Evolutionary conservation across 129 eudicot species (phyloP).

Genomic region (Dittrichia graveolens): DNA sequence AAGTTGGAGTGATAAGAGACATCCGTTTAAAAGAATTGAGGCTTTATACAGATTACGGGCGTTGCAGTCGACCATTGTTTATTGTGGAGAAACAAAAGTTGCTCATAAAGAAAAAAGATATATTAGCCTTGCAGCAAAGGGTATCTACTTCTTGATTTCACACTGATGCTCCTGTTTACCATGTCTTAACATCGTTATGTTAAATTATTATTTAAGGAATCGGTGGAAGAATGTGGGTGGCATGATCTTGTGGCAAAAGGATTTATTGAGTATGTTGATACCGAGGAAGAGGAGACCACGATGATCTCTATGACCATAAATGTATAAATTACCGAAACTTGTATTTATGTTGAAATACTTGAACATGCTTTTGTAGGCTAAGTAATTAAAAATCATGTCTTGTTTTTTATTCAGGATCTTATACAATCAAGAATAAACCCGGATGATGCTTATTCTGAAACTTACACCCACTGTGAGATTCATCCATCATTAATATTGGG

Average conservation of each 20-base stretch:
- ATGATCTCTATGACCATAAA: slow-evolving; percentile 72
- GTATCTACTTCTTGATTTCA: slow-evolving; percentile 29
- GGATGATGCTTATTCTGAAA: slow-evolving; percentile 51
- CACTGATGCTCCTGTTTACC: not conserved
- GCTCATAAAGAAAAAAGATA: slow-evolving; percentile 59
- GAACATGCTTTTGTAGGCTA: not conserved
- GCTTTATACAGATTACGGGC: slow-evolving; percentile 67
- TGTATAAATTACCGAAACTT: slow-evolving; percentile 32
- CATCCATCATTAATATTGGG: slow-evolving; percentile 72
- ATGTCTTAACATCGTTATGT: not conserved
- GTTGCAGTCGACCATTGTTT: slow-evolving; percentile 72
- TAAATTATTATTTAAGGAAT: slow-evolving; percentile 36
- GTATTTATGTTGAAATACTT: not conserved
- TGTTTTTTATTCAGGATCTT: slow-evolving; percentile 44
- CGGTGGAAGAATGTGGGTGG: slow-evolving; percentile 62
- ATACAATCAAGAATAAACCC: slow-evolving; percentile 50
- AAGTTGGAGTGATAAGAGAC: slow-evolving; percentile 78
- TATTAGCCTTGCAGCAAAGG: slow-evolving; percentile 58
- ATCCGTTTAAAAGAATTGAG: slow-evolving; percentile 58
- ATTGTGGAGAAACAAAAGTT: slow-evolving; percentile 71
- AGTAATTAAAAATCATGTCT: not conserved
- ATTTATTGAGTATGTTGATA: slow-evolving; percentile 63
- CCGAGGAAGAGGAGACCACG: slow-evolving; percentile 77
- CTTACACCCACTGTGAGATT: slow-evolving; percentile 75
- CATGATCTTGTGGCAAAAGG: slow-evolving; percentile 64